Evolutionary conservation across 306 rosid species (phyloP), one percentile per base, ranked within the genome.

Genomic region (Nissolia schottii): DNA sequence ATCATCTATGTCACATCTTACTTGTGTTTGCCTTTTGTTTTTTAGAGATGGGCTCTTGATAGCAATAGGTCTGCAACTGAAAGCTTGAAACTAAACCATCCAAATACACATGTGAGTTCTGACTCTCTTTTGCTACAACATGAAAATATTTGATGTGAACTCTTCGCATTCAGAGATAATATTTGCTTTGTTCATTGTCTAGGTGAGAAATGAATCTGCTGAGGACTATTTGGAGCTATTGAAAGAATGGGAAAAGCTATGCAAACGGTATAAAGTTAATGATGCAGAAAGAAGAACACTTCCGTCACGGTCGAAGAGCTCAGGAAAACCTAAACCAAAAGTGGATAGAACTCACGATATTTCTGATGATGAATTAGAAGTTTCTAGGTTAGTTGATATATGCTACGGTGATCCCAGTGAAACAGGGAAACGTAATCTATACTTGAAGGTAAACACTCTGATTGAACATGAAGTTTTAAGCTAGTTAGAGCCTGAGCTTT

Each of bases 41-140:
- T 32, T 73, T 72, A 93, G 98, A 91, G 78, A 80, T 93, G 98
- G 98, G 96, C 98, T 22, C 81, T 93, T 75, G 98, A 93, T 79
- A 77, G 76, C 34, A 67, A 79, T 57, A 76, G n/a, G 51, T 79
- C 85, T 75, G 98, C 98, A 9, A 83, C 89, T 73, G 79, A 91
- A 67, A 93, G 97, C 83, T 55, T 93, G 78, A 89, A 77, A 83
- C 71, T 87, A 77, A 93, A 91, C 78, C 98, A 93, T 83, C 92
- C 96, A 32, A 91, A 75, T 23, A 87, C 94, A 25, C 74, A 86
- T 35, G 98, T 93, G 77, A 77, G 88, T 81, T 67, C 55, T n/a
- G 37, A 49, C 57, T 64, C 58, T 81, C 74, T 34, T 43, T 55
- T 56, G 55, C 50, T 81, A 19, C 27, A 11, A 46, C 57, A 49